Percentiles rank a stretch among this genome's conserved stretches.
phyloP scores from a whole-genome alignment of 345 rosid genomes.

The Citrus trifoliata region DNA sequence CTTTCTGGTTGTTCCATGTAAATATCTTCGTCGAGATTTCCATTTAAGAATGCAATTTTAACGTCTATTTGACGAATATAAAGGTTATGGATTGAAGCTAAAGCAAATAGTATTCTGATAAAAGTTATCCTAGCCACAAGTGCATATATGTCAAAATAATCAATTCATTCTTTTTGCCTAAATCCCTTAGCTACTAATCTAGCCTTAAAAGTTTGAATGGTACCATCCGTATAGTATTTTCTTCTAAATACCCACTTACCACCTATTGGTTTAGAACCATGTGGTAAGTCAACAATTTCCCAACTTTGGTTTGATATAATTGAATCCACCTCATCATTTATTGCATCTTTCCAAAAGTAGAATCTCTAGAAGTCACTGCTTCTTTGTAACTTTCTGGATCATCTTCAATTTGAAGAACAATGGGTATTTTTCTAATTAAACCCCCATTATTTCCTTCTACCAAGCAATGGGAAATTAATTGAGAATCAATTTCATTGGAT shows the following conservation, averaged over 20 bases:
- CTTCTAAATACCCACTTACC: constrained; percentile 7
- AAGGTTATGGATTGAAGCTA: neutral
- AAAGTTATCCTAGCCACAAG: neutral
- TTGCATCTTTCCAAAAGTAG: constrained; percentile 1
- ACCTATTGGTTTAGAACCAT: neutral
- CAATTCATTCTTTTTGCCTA: neutral
- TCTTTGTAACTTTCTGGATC: neutral
- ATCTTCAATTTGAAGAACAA: neutral
- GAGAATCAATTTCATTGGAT: neutral
- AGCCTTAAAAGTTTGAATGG: neutral
- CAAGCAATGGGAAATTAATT: neutral
- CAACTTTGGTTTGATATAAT: neutral
- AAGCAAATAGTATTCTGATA: neutral
- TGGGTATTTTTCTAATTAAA: neutral
- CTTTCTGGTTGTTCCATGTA: neutral
- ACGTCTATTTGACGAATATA: constrained; percentile 7
- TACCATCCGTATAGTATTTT: neutral
- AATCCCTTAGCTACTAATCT: constrained; percentile 5
- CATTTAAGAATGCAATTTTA: constrained; percentile 8
- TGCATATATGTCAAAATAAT: constrained; percentile 9
- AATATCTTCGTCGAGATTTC: neutral
- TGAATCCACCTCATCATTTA: constrained; percentile 10
- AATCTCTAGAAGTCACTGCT: neutral
- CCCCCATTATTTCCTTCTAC: neutral
- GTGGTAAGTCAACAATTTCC: neutral